Evolutionary conservation across 2,329 filamentous ascomycete genomes (phyloP).

Genomic region (Cordyceps tenuipes): DNA sequence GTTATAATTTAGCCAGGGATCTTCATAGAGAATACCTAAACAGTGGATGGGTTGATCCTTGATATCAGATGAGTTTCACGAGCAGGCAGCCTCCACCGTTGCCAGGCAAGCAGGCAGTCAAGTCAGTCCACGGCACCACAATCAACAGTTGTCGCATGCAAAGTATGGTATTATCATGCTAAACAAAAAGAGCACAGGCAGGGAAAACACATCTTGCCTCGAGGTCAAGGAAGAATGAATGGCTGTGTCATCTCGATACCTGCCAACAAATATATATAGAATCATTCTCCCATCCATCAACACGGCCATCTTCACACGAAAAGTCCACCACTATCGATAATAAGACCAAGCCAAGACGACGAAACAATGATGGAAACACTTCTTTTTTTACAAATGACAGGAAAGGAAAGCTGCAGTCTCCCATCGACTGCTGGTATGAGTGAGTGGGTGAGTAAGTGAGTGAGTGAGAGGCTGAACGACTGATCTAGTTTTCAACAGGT

Average conservation of each 20-base stretch:
- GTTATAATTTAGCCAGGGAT: no score
- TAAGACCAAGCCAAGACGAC: not conserved
- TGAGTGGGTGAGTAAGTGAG: conserved; percentile 1
- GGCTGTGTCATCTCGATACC: not conserved
- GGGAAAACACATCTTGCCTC: not conserved
- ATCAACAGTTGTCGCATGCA: not conserved
- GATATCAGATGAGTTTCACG: no score
- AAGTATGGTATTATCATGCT: conserved; percentile 8
- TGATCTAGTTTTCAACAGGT: not conserved
- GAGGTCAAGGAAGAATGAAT: not conserved
- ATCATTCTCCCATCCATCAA: not conserved
- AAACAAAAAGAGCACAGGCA: conserved; percentile 1
- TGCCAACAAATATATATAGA: not conserved
- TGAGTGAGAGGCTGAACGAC: not conserved
- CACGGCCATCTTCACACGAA: not conserved
- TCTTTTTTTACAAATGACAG: not conserved
- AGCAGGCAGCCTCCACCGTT: no score
- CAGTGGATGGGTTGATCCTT: no score
- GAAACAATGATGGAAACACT: not conserved
- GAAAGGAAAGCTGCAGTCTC: conserved; percentile 1
- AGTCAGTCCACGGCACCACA: not conserved
- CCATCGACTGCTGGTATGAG: conserved; percentile 1
- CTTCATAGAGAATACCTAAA: no score
- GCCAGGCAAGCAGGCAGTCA: no score
- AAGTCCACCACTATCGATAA: not conserved